Evolutionary conservation across 2,329 filamentous ascomycete genomes (phyloP).

Genomic region (Trichoderma atroviride): DNA sequence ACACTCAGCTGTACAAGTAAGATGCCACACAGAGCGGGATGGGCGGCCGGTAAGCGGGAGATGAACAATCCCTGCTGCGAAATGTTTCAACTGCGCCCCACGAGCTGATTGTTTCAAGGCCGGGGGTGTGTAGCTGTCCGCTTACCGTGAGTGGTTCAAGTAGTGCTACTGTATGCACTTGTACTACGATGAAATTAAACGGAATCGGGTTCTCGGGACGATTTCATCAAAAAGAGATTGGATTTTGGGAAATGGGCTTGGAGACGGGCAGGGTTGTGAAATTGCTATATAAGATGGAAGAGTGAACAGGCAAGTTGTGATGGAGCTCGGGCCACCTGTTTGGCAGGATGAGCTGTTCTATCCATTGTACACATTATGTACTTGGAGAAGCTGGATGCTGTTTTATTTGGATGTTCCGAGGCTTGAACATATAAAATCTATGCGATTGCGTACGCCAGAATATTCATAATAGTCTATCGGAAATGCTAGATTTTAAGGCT

Average conservation of each 20-base stretch:
- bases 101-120: constrained; percentile 13
- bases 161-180: neutral
- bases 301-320: neutral
- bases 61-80: constrained; percentile 8
- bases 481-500: too few relatives aligned
- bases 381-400: neutral
- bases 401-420: neutral
- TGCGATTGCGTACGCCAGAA: too few relatives aligned
- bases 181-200: neutral
- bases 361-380: neutral
- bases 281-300: neutral
- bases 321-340: neutral
- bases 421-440: too few relatives aligned
- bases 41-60: neutral
- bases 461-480: too few relatives aligned
- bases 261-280: neutral
- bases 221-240: neutral
- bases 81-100: constrained; percentile 17
- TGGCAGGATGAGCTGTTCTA: neutral
- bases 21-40: neutral
- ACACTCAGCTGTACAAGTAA: neutral
- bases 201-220: neutral
- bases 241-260: neutral
- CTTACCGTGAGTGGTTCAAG: neutral
- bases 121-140: neutral